phyloP scores from a whole-genome alignment of 2,329 filamentous ascomycete species.

The Amauroascus niger region DNA sequence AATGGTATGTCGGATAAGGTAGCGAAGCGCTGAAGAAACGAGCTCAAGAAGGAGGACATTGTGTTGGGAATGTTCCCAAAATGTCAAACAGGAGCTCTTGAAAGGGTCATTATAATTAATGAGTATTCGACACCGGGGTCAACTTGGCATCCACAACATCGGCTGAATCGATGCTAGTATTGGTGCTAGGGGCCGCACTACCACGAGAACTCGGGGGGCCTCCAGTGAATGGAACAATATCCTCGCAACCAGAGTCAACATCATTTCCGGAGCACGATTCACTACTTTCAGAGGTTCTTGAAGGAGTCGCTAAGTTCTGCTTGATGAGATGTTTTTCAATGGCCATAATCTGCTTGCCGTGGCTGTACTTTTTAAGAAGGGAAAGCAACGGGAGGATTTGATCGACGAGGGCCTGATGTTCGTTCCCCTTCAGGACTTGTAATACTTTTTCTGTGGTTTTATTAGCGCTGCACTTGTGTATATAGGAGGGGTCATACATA shows the following conservation, averaged over 20 bases:
- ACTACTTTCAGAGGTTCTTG: neutral
- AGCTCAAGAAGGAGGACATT: no score
- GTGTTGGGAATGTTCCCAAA: no score
- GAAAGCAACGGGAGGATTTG: slow-evolving; percentile 55
- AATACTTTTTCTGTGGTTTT: slow-evolving; percentile 68
- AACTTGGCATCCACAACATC: neutral
- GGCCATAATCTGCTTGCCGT: slow-evolving; percentile 56
- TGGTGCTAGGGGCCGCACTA: slow-evolving; percentile 7
- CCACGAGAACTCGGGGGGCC: slow-evolving; percentile 6
- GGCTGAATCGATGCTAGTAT: neutral
- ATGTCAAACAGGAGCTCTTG: neutral
- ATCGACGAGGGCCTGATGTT: slow-evolving; percentile 51
- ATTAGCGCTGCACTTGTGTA: neutral
- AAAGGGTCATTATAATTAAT: neutral
- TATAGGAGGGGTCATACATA: slow-evolving; percentile 44
- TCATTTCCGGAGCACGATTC: neutral
- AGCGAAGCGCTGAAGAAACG: no score
- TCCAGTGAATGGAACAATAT: neutral
- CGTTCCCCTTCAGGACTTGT: slow-evolving; percentile 49
- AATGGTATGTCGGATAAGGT: neutral
- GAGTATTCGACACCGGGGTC: neutral
- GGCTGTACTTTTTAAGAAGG: slow-evolving; percentile 54
- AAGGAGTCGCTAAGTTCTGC: neutral
- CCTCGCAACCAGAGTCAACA: slow-evolving; percentile 2
- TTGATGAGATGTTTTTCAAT: slow-evolving; percentile 43